Conservation (phyloP, 2,329 filamentous ascomycete genomes). For the Penicillium corylophilum region DNA sequence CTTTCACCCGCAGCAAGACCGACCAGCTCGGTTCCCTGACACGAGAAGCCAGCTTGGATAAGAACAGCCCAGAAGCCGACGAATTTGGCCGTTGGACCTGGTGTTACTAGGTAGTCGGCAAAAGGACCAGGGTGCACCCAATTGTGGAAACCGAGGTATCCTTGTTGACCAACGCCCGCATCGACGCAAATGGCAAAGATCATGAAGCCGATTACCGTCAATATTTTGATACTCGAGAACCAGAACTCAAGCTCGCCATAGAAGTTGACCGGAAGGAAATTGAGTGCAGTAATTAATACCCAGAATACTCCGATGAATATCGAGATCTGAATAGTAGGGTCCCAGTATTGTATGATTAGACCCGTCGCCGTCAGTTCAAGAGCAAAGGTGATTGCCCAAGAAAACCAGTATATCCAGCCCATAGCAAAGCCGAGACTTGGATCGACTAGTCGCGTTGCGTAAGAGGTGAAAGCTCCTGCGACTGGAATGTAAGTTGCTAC, state of each 20-base stretch:
- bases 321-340: slow-evolving; percentile 59
- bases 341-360: slow-evolving; percentile 76
- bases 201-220: slow-evolving; percentile 1
- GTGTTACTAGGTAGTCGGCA: not conserved
- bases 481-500: slow-evolving; percentile 78
- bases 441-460: slow-evolving; percentile 72
- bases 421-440: slow-evolving; percentile 72
- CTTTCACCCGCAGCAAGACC: slow-evolving; percentile 78
- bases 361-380: slow-evolving; percentile 72
- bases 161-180: slow-evolving; percentile 54
- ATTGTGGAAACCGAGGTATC: slow-evolving; percentile 46
- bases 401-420: slow-evolving; percentile 81
- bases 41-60: slow-evolving; percentile 43
- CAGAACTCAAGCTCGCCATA: slow-evolving; percentile 80
- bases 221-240: slow-evolving; percentile 73
- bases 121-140: slow-evolving; percentile 4
- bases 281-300: slow-evolving; percentile 65
- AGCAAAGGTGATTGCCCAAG: slow-evolving; percentile 45
- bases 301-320: slow-evolving; percentile 75
- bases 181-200: slow-evolving; percentile 65
- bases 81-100: slow-evolving; percentile 66
- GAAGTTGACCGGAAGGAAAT: slow-evolving; percentile 69
- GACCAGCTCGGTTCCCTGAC: slow-evolving; percentile 68
- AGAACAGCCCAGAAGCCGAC: slow-evolving; percentile 59
- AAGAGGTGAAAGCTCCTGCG: slow-evolving; percentile 72